These are phyloP conservation scores for Circinella minor DNA, from an alignment of 371 early-diverging fungal genomes.

Conservation along the genomic window DNA sequence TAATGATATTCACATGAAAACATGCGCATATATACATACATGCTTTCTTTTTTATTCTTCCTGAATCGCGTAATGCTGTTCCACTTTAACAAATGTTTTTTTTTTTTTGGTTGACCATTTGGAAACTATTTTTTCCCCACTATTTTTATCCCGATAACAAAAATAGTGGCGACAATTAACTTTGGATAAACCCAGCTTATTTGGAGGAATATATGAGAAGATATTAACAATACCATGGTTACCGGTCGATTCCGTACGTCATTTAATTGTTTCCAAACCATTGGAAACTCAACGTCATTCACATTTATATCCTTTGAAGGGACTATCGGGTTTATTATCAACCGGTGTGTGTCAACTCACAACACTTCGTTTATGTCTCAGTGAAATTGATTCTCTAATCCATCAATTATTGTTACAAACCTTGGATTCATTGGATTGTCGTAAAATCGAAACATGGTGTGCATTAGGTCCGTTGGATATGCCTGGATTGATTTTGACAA, in stretches of 20 bases:
- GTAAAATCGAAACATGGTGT: conserved; percentile 8
- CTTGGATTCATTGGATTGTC: background rate
- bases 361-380: background rate
- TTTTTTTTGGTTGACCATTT: background rate
- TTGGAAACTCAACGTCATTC: conserved; percentile 5
- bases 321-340: background rate
- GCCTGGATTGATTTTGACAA: background rate
- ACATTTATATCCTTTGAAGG: background rate
- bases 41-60: background rate
- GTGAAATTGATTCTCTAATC: background rate
- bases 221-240: background rate
- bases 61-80: too few relatives aligned
- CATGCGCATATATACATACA: background rate
- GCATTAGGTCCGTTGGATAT: background rate
- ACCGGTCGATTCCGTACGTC: background rate
- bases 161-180: conserved; percentile 16
- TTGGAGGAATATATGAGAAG: background rate
- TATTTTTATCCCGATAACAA: background rate
- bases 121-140: background rate
- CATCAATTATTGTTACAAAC: background rate
- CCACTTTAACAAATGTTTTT: too few relatives aligned
- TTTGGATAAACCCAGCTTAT: conserved; percentile 14
- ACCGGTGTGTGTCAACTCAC: background rate
- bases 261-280: background rate
- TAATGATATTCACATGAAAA: too few relatives aligned